Base-by-base conservation (phyloP, 83 land plant genomes). In the Picea engelmannii region DNA sequence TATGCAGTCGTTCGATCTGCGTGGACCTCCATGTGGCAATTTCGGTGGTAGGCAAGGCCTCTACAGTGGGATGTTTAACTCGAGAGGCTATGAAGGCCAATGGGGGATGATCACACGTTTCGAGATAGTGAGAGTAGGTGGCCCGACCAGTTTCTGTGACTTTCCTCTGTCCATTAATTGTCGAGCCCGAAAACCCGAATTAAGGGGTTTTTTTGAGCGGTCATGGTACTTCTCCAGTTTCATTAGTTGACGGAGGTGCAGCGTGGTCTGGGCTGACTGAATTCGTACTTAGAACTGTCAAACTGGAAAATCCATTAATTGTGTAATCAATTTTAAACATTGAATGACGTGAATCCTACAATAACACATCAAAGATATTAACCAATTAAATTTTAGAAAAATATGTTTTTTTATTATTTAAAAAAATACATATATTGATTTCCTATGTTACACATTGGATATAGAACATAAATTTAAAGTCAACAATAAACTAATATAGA, bases 71-170 rank as follows among this genome's bases (percentile, higher is more conserved):
- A 60, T 62, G 55, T 75, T 75, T 75, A 75, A 21, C 62, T 55
- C 62, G 47, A 17, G 78, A 27, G 60, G 17, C 6, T 49, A 3
- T 2, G 24, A 4, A 4, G 6, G 8, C 35, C 17, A 75, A 52
- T 73, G 55, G 12, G 59, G 3, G 10, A 0, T n/a, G n/a, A n/a
- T 9, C 78, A 52, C 35, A 62, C 31, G 62, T 59, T 23, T 20
- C 24, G 5, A 21, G 62, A 52, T 55, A 35, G 78, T 17, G 78
- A 49, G 55, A 75, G 78, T 75, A 11, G 78, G 61, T 75, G 76
- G 52, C n/a, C 15, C 42, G 9, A 38, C 31, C 25, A 75, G 78
- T 2, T 17, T 27, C 78, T 62, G 61, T 73, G 78, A 75, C 78
- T 52, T 75, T 75, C 55, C 25, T 52, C 76, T 44, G 68, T 20